Conservation (phyloP, 2,329 filamentous ascomycete species). For the Colletotrichum echinochloae region DNA sequence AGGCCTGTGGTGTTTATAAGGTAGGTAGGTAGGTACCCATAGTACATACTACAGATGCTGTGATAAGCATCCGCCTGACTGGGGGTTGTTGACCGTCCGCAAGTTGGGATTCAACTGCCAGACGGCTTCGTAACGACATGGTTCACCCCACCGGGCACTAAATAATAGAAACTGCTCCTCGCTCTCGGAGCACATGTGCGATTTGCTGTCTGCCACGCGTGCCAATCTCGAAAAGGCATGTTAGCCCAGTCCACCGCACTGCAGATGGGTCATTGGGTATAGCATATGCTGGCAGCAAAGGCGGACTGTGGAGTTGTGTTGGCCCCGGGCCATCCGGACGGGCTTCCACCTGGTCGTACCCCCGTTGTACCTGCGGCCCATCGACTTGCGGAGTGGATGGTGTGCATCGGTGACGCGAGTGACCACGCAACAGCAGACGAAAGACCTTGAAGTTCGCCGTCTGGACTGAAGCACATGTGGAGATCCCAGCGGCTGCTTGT, state of each 20-base stretch:
- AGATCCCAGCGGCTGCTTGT: not conserved
- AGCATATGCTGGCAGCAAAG: not conserved
- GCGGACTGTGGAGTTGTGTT: constrained; percentile 38
- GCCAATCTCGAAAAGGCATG: constrained; percentile 9
- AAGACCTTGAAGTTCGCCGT: constrained; percentile 7
- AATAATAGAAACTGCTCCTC: not conserved
- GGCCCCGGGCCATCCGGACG: constrained; percentile 42
- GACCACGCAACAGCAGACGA: not conserved
- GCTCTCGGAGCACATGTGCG: constrained; percentile 9
- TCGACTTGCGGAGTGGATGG: not conserved
- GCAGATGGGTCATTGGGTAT: not conserved
- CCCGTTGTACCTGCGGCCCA: constrained; percentile 19
- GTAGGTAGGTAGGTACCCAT: not conserved
- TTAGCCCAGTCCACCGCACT: constrained; percentile 2
- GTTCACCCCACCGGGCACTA: not conserved
- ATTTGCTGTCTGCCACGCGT: not conserved
- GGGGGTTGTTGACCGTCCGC: not conserved
- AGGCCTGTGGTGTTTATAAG: not conserved
- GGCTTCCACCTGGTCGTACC: constrained; percentile 2
- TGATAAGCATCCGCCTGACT: not conserved
- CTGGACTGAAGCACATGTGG: constrained; percentile 1
- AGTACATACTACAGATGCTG: not conserved
- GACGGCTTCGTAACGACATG: not conserved
- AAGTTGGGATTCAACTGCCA: not conserved
- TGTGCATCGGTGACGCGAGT: constrained; percentile 18